phyloP scores from a whole-genome alignment of 345 rosid species.

The Moricandia arvensis region DNA sequence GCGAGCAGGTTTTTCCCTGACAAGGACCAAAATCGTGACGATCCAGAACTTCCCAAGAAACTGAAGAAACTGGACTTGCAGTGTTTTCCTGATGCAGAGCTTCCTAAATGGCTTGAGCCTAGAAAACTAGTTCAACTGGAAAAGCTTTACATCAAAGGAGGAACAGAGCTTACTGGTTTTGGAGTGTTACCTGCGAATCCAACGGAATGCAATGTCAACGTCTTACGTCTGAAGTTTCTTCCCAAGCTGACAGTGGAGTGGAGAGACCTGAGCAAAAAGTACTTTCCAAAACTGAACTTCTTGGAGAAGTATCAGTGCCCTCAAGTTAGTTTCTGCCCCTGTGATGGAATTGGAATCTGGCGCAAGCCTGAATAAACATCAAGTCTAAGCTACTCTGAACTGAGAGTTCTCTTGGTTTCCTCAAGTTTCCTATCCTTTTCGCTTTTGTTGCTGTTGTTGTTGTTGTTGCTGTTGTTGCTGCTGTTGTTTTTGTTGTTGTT shows the following conservation, averaged over 20 bases:
- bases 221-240: conserved; percentile 35
- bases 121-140: neutral
- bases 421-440: neutral
- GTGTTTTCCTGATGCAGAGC: conserved; percentile 27
- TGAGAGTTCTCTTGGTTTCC: neutral
- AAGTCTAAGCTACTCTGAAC: neutral
- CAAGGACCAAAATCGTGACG: neutral
- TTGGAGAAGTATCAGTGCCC: conserved; percentile 36
- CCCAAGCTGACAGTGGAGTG: conserved; percentile 33
- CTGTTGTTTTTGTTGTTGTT: neutral
- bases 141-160: conserved; percentile 43
- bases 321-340: conserved; percentile 34
- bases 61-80: conserved; percentile 43
- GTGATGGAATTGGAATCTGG: conserved; percentile 35
- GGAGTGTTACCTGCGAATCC: neutral
- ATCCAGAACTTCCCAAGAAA: neutral
- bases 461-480: neutral
- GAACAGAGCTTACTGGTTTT: conserved; percentile 24
- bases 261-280: conserved; percentile 4
- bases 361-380: neutral
- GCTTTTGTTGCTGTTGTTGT: neutral
- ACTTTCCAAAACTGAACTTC: conserved; percentile 19
- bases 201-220: neutral
- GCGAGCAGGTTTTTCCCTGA: too few relatives aligned
- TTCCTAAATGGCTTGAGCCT: conserved; percentile 32